phyloP scores from a whole-genome alignment of 192 early-diverging fungal genomes.

The Coemansia sp. region DNA sequence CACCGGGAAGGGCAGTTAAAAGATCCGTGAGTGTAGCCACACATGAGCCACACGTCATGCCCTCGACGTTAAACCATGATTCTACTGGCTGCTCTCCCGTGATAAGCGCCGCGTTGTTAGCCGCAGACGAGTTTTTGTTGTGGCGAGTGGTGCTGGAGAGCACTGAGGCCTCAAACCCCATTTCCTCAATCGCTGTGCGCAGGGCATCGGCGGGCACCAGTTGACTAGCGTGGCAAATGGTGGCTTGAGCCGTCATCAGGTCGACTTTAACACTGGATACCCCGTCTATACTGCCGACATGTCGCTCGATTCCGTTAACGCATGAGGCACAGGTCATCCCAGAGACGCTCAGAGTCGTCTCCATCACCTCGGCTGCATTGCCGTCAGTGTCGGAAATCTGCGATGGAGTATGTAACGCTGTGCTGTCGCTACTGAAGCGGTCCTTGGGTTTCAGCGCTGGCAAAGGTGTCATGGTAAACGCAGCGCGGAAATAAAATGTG shows the following conservation, averaged over 20 bases:
- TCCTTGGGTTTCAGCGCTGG: neutral
- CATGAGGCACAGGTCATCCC: constrained; percentile 91
- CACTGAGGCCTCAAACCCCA: constrained; percentile 69
- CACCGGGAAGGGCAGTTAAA: constrained; percentile 59
- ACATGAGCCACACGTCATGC: constrained; percentile 96
- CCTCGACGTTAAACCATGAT: constrained; percentile 60
- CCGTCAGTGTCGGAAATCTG: neutral
- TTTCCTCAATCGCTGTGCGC: constrained; percentile 60
- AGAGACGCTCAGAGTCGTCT: constrained; percentile 57
- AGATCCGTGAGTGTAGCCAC: constrained; percentile 80
- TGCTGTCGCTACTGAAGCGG: constrained; percentile 22
- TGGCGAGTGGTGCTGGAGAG: constrained; percentile 23
- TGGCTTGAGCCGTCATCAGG: constrained; percentile 61
- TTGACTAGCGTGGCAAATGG: constrained; percentile 47
- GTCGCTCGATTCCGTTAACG: constrained; percentile 65
- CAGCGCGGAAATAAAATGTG: neutral
- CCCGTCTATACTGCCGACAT: constrained; percentile 37
- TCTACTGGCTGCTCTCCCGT: constrained; percentile 30
- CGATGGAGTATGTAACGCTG: constrained; percentile 11
- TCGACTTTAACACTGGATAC: constrained; percentile 64
- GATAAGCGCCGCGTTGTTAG: constrained; percentile 10
- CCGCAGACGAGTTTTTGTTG: neutral
- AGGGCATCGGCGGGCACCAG: constrained; percentile 39
- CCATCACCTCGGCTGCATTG: constrained; percentile 37
- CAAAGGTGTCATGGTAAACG: neutral